These are phyloP conservation scores for Guadua angustifolia DNA, from an alignment of 176 grass and related monocot genomes.

Conservation along the genomic window DNA sequence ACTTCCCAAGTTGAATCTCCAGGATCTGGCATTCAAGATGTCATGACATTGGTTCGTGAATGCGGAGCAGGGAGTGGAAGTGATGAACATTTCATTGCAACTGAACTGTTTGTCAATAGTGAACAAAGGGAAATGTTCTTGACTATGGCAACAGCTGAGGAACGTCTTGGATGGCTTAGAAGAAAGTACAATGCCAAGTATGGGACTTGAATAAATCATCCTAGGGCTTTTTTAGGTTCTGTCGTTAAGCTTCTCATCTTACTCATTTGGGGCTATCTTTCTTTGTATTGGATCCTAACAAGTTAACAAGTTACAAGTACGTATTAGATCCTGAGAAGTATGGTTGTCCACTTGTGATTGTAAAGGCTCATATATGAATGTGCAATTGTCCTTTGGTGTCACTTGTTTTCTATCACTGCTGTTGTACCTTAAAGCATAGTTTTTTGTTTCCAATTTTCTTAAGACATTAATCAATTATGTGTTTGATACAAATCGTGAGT, in stretches of 20 bases:
- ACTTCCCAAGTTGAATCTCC: slow-evolving; percentile 3
- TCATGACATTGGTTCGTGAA: slow-evolving; percentile 44
- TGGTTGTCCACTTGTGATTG: neutral
- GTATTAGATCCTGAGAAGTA: slow-evolving; percentile 23
- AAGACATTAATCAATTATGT: neutral
- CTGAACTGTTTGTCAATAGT: slow-evolving; percentile 44
- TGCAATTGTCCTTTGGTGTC: neutral
- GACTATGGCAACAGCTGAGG: slow-evolving; percentile 41
- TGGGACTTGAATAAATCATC: slow-evolving; percentile 10
- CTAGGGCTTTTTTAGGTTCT: neutral
- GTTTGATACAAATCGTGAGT: neutral
- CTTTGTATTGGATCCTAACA: slow-evolving; percentile 29
- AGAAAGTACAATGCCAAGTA: slow-evolving; percentile 45
- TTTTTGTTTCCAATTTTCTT: neutral
- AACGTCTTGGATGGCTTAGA: slow-evolving; percentile 54
- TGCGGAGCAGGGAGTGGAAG: slow-evolving; percentile 46
- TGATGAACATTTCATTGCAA: slow-evolving; percentile 55
- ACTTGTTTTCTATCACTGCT: neutral
- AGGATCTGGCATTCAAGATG: slow-evolving; percentile 43
- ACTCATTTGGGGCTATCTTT: neutral
- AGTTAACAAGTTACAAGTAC: neutral
- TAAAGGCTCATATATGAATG: slow-evolving; percentile 30
- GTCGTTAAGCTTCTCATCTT: neutral
- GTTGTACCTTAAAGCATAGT: neutral
- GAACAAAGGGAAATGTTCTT: slow-evolving; percentile 56